phyloP scores from a whole-genome alignment of 257 asterid genomes.

The Datura wrightii region DNA sequence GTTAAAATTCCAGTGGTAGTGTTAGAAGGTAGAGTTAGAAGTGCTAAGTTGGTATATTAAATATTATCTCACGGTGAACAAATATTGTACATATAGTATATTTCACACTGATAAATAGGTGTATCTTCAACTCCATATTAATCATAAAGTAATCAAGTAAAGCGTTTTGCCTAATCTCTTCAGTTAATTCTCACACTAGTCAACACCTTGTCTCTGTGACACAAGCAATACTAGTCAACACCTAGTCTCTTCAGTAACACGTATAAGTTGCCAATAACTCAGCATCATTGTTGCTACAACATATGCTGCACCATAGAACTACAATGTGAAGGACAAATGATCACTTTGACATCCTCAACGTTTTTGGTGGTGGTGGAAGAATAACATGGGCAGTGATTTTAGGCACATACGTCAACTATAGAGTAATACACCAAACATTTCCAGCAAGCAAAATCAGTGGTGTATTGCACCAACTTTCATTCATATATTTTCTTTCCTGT shows the following conservation, averaged over 20 bases:
- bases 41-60: not conserved
- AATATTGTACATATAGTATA: not conserved
- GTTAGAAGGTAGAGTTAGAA: constrained; percentile 2
- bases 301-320: not conserved
- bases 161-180: not conserved
- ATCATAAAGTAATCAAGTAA: constrained; percentile 13
- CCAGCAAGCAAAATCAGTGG: not conserved
- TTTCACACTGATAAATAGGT: constrained; percentile 21
- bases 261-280: constrained; percentile 5
- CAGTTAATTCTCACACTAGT: constrained; percentile 22
- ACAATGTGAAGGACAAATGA: constrained; percentile 14
- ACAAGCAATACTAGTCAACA: not conserved
- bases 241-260: constrained; percentile 17
- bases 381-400: not conserved
- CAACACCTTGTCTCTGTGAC: not conserved
- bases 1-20: constrained; percentile 11
- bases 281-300: not conserved
- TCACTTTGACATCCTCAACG: not conserved
- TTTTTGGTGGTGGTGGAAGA: not conserved
- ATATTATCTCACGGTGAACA: constrained; percentile 10
- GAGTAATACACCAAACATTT: constrained; percentile 1
- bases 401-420: not conserved
- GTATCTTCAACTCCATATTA: constrained; percentile 20
- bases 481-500: constrained; percentile 14
- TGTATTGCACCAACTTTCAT: not conserved